Evolutionary conservation across 345 rosid genomes (phyloP).

Genomic region (Eutrema heterophyllum): DNA sequence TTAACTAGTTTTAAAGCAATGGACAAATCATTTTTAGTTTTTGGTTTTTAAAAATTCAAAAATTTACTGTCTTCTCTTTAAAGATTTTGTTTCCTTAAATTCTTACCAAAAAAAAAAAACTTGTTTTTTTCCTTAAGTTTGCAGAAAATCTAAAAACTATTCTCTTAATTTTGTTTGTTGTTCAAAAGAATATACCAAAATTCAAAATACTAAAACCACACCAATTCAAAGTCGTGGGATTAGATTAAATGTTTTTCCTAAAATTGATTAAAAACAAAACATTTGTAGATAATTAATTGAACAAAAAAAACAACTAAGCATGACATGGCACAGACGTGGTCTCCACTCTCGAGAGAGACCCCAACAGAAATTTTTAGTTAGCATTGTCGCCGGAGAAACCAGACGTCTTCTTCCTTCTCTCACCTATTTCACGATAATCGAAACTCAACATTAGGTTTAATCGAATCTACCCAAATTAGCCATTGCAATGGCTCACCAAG

Average conservation of each 20-base stretch:
- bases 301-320: background rate
- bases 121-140: background rate
- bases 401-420: slow-evolving; percentile 10
- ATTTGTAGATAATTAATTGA: background rate
- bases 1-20: background rate
- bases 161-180: background rate
- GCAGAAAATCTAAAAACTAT: background rate
- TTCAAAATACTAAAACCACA: background rate
- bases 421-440: background rate
- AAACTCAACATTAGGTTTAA: background rate
- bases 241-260: background rate
- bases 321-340: slow-evolving; percentile 32
- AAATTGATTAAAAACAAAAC: background rate
- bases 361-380: background rate
- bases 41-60: background rate
- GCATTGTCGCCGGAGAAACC: slow-evolving; percentile 21
- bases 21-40: background rate
- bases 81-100: background rate
- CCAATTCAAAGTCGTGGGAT: background rate
- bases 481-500: slow-evolving; percentile 4
- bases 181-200: background rate
- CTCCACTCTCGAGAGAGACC: slow-evolving; percentile 19
- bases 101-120: background rate
- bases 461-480: background rate
- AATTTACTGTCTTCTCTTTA: background rate